Evolutionary conservation across 306 rosid species (phyloP), one percentile per base, ranked within the genome.

Genomic region (Ormosia semicastrata): DNA sequence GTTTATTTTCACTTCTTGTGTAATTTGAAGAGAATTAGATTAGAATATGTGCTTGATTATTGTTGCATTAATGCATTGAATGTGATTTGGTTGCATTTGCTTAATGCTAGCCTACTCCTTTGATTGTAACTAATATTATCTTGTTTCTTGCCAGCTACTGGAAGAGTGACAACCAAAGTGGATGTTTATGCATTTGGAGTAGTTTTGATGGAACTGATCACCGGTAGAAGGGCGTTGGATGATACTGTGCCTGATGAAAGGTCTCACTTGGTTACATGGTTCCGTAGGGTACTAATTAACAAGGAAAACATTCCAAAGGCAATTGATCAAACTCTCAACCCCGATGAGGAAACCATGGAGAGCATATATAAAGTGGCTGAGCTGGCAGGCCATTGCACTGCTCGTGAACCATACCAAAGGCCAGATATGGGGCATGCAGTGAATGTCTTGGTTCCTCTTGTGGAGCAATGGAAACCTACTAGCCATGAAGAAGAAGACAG

Each of bases 341-440:
- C 98, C 0, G 91, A 90, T 52, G 98, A 95, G 82, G 99, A 93
- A 86, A 93, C 97, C 41, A 89, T 91, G 98, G 91, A 88, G 75
- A 90, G 99, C 87, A 90, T 95, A 71, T 90, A 89, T 83, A 93
- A 90, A 79, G 98, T 95, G 81, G 97, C 95, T 4, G 98, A 94
- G 81, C 83, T 94, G 30, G 97, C 98, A 3, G 98, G 98, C 39
- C 91, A 94, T 57, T 94, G 98, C 82, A 92, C 84, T 39, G 95
- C 93, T 56, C 97, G 97, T 0, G 98, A 93, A 85, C 98, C 98
- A 37, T 90, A 93, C 74, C 98, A 89, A 76, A 89, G 98, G 76
- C 98, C 98, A 0, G 98, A 94, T 67, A 94, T 94, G 97, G 97
- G 98, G 9, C 98, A 94, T 18, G 94, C 97, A 0, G 98, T 94